Conservation (phyloP, 2,329 filamentous ascomycete genomes). For the Sphaceloma murrayae region DNA sequence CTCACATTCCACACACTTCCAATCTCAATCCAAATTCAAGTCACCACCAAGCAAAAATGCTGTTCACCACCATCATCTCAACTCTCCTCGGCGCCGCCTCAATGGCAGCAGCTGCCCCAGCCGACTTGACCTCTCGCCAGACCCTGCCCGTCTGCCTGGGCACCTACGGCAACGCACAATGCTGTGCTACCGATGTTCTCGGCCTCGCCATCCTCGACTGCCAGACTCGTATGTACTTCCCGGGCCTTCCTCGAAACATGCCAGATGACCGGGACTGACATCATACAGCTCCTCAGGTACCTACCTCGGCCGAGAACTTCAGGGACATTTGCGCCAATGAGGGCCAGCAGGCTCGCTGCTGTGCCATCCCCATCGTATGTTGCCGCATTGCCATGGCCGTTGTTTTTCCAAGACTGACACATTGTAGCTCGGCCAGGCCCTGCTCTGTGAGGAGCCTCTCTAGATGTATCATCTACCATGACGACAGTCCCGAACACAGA, state of each 20-base stretch:
- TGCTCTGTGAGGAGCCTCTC: slow-evolving; percentile 27
- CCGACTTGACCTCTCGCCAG: slow-evolving; percentile 28
- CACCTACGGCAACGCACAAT: slow-evolving; percentile 36
- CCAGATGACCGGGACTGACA: no score
- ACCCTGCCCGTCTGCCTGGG: slow-evolving; percentile 28
- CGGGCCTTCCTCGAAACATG: neutral
- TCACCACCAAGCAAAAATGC: slow-evolving; percentile 6
- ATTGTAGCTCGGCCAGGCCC: slow-evolving; percentile 29
- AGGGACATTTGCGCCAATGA: slow-evolving; percentile 38
- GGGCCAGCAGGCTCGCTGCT: slow-evolving; percentile 51
- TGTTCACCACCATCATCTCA: slow-evolving; percentile 16
- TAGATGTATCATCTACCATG: neutral
- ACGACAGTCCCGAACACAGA: neutral
- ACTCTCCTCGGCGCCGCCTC: slow-evolving; percentile 19
- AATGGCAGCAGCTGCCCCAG: slow-evolving; percentile 25
- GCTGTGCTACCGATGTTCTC: slow-evolving; percentile 54
- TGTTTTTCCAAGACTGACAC: no score
- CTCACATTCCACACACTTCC: neutral
- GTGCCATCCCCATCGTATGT: slow-evolving; percentile 41
- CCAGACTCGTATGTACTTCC: slow-evolving; percentile 6
- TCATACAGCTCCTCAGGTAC: slow-evolving; percentile 28
- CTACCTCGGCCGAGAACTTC: slow-evolving; percentile 37
- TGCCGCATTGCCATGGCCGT: neutral
- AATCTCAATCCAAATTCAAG: neutral
- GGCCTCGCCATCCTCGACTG: slow-evolving; percentile 51